Evolutionary conservation across 2,329 filamentous ascomycete species (phyloP).

Genomic region (Aspergillus sp.): DNA sequence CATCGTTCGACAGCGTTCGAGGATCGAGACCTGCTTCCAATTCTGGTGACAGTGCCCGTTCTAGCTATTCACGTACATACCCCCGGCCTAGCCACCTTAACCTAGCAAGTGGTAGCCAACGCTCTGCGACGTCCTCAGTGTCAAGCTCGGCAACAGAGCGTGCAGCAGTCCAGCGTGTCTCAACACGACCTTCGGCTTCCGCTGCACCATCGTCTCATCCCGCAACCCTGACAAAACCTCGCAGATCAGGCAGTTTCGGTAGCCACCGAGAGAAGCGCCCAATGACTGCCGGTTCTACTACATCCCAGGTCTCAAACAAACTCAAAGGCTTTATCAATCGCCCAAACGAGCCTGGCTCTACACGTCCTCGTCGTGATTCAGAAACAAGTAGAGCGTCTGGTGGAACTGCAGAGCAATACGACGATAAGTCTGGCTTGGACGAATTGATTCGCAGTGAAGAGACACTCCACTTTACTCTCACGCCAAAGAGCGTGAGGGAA

Average conservation of each 20-base stretch:
- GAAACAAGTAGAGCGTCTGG: constrained; percentile 34
- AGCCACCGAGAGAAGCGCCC: constrained; percentile 40
- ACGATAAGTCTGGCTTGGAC: constrained; percentile 70
- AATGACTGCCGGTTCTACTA: constrained; percentile 39
- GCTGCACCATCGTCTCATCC: constrained; percentile 24
- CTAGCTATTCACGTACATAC: constrained; percentile 27
- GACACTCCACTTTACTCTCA: constrained; percentile 79
- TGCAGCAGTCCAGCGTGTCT: constrained; percentile 43
- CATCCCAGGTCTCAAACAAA: constrained; percentile 42
- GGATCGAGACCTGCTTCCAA: constrained; percentile 26
- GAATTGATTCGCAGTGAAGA: constrained; percentile 78
- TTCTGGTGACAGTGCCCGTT: constrained; percentile 29
- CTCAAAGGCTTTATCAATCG: constrained; percentile 44
- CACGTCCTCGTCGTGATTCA: constrained; percentile 36
- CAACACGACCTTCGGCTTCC: constrained; percentile 31
- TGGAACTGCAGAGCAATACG: constrained; percentile 34
- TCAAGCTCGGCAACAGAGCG: constrained; percentile 33
- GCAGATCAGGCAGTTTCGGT: constrained; percentile 41
- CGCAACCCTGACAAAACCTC: constrained; percentile 27
- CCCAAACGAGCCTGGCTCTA: constrained; percentile 27
- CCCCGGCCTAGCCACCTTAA: constrained; percentile 27
- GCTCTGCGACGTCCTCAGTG: constrained; percentile 23
- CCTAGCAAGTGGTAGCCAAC: constrained; percentile 22
- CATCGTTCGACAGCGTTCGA: constrained; percentile 3
- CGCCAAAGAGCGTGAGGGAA: constrained; percentile 74